These are phyloP conservation scores for Hygrophorus pudorinus DNA, from an alignment of 768 basidiomycete species.

Conservation along the genomic window DNA sequence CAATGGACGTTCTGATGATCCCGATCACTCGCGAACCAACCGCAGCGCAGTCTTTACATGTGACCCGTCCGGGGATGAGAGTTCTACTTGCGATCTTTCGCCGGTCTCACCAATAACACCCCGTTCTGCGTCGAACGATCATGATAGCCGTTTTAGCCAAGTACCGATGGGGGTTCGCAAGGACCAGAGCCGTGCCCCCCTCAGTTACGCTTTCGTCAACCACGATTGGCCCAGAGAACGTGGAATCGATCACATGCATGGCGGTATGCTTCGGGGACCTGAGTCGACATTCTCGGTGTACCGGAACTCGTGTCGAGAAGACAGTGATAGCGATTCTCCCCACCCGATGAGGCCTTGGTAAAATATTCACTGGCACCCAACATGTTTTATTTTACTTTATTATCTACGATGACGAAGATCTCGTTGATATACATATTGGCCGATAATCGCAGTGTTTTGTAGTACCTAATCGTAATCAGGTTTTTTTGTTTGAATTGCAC, in stretches of 20 bases:
- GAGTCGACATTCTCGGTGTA: constrained; percentile 16
- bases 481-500: too few relatives aligned
- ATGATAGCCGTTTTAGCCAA: constrained; percentile 11
- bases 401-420: too few relatives aligned
- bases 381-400: neutral
- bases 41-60: constrained; percentile 20
- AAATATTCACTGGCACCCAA: too few relatives aligned
- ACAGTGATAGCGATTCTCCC: constrained; percentile 27
- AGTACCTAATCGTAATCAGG: too few relatives aligned
- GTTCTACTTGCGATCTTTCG: constrained; percentile 41
- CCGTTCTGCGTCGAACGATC: constrained; percentile 27
- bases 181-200: constrained; percentile 3
- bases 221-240: constrained; percentile 12
- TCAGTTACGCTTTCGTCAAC: constrained; percentile 4
- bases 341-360: constrained; percentile 37
- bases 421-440: too few relatives aligned
- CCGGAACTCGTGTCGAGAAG: constrained; percentile 19
- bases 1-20: too few relatives aligned
- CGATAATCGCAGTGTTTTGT: too few relatives aligned
- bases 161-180: constrained; percentile 12
- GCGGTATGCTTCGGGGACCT: constrained; percentile 13
- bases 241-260: constrained; percentile 10
- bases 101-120: constrained; percentile 49
- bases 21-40: constrained; percentile 4
- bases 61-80: constrained; percentile 31